Evolutionary conservation across 306 rosid genomes (phyloP), one percentile per base, ranked within the genome.

Genomic region (Aeschynomene evenia): DNA sequence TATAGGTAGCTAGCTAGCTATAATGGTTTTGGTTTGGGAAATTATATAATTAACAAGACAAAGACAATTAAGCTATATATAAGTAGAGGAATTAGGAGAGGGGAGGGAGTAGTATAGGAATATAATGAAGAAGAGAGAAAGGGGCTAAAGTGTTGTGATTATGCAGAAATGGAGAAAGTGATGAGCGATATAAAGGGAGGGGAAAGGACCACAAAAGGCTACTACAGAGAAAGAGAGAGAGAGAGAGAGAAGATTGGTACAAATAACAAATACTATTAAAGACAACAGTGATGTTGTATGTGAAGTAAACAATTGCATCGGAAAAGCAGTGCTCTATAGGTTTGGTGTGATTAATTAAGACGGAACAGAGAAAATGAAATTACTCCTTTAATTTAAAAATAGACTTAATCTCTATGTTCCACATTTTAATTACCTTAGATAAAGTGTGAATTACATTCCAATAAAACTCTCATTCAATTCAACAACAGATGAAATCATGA

Each of bases 261-360:
- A 74, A n/a, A 77, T 69, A 66, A 66, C 76, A 71, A 13, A 80
- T 87, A n/a, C n/a, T n/a, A n/a, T n/a, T n/a, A n/a, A n/a, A n/a
- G n/a, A n/a, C n/a, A n/a, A 88, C 71, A 84, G 79, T 77, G 86
- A 83, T 88, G 94, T 88, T 85, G 89, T 86, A 73, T 74, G 72
- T 66, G 96, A 58, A 80, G 89, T 82, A 76, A 89, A 94, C 92
- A 90, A 85, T 5, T 82, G 89, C 86, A 49, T 85, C 79, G 90
- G 89, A 90, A 86, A 84, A 76, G 85, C 48, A 87, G 79, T 65
- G 79, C 74, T 66, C 66, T 75, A n/a, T n/a, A 81, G 85, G 75
- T 79, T 72, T 66, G 12, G 68, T 81, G 71, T 76, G n/a, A n/a
- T 68, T 73, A 64, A 64, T 68, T 58, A 48, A 59, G 19, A 20